Evolutionary conservation across 768 basidiomycete species (phyloP).

Genomic region (Leucogyrophana mollusca): DNA sequence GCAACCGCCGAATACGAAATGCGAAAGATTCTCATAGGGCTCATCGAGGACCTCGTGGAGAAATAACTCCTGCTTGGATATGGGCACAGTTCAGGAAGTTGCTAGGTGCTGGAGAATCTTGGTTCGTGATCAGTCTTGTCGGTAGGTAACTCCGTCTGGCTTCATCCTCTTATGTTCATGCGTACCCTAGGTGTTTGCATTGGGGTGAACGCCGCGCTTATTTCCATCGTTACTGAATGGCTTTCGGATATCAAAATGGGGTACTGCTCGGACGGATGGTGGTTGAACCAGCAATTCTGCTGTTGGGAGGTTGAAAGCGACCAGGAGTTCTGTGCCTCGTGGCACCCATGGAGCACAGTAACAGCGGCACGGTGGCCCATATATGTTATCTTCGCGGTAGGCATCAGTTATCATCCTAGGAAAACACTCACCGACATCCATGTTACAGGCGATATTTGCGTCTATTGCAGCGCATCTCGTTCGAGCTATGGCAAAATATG

Average conservation of each 20-base stretch:
- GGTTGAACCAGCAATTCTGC: slow-evolving; percentile 97
- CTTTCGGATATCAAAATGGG: slow-evolving; percentile 97
- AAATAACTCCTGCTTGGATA: slow-evolving; percentile 53
- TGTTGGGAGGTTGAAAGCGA: slow-evolving; percentile 93
- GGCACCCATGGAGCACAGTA: slow-evolving; percentile 86
- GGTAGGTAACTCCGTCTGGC: slow-evolving; percentile 52
- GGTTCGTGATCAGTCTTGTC: slow-evolving; percentile 88
- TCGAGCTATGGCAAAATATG: slow-evolving; percentile 85
- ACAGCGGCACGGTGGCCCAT: slow-evolving; percentile 74
- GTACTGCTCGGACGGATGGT: slow-evolving; percentile 96
- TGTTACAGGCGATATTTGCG: slow-evolving; percentile 68
- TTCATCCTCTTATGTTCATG: neutral
- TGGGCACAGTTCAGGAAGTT: slow-evolving; percentile 61
- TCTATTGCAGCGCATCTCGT: slow-evolving; percentile 90
- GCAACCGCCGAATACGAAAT: slow-evolving; percentile 71
- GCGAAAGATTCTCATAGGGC: slow-evolving; percentile 39
- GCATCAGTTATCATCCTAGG: slow-evolving; percentile 25
- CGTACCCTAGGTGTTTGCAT: slow-evolving; percentile 72
- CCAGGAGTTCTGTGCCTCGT: slow-evolving; percentile 84
- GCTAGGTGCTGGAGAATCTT: slow-evolving; percentile 77
- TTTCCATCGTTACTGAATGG: slow-evolving; percentile 96
- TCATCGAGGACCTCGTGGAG: slow-evolving; percentile 48
- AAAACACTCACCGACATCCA: neutral
- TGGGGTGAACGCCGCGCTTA: slow-evolving; percentile 91
- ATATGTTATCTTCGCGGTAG: slow-evolving; percentile 87